phyloP scores from a whole-genome alignment of 2,329 filamentous ascomycete genomes.

The Epichloe bromicola region DNA sequence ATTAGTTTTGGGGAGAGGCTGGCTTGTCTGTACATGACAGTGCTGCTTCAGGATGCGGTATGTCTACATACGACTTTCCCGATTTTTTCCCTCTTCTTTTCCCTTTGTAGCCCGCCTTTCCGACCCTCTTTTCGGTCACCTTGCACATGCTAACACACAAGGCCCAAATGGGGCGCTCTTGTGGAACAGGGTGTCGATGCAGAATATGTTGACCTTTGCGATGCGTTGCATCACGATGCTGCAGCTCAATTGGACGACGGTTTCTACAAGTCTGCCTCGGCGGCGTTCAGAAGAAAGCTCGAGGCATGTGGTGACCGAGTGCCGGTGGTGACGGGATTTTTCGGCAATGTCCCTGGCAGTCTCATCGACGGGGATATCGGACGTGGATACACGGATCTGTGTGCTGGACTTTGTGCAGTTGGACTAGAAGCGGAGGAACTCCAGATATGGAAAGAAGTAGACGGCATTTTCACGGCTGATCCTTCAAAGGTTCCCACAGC shows the following conservation, averaged over 20 bases:
- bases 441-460: conserved; percentile 98
- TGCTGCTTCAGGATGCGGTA: conserved; percentile 63
- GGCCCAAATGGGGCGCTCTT: conserved; percentile 14
- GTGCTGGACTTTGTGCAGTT: conserved; percentile 82
- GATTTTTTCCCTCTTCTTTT: background rate
- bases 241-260: conserved; percentile 46
- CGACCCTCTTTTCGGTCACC: background rate
- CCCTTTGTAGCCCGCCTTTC: background rate
- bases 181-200: conserved; percentile 55
- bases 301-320: conserved; percentile 52
- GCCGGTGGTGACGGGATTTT: conserved; percentile 83
- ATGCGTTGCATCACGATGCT: conserved; percentile 58
- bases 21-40: conserved; percentile 83
- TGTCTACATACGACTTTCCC: conserved; percentile 4
- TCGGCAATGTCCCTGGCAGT: conserved; percentile 83
- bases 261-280: conserved; percentile 57
- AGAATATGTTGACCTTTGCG: conserved; percentile 80
- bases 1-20: conserved; percentile 94
- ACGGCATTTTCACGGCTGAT: conserved; percentile 79
- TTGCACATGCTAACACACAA: conserved; percentile 1
- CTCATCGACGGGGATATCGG: conserved; percentile 81
- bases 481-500: conserved; percentile 88
- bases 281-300: conserved; percentile 50
- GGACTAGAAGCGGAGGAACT: conserved; percentile 77
- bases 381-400: conserved; percentile 92